Percentiles rank a stretch among this genome's conserved stretches.
These are phyloP conservation scores for Coniophora puteana DNA, from an alignment of 1,284 basidiomycete species.

Conservation along the genomic window DNA sequence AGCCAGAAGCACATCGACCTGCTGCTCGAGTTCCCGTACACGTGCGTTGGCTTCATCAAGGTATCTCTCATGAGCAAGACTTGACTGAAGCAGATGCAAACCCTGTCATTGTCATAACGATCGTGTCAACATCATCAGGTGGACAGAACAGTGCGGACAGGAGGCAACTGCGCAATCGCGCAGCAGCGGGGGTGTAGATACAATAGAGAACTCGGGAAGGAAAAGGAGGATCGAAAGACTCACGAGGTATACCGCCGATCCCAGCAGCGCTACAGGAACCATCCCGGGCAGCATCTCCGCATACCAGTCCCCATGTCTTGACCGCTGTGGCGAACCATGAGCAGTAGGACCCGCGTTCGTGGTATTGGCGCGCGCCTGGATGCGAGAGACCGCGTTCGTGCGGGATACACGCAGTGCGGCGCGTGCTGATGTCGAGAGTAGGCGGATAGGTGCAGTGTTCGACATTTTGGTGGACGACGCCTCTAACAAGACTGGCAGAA, in stretches of 20 bases:
- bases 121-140: slow-evolving; percentile 14
- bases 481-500: too few relatives aligned
- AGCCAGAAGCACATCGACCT: slow-evolving; percentile 43
- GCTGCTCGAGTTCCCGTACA: slow-evolving; percentile 53
- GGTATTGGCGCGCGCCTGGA: too few relatives aligned
- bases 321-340: slow-evolving; percentile 23
- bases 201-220: slow-evolving; percentile 1
- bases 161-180: slow-evolving; percentile 2
- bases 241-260: slow-evolving; percentile 74
- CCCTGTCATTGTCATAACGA: slow-evolving; percentile 38
- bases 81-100: slow-evolving; percentile 57
- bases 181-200: slow-evolving; percentile 3
- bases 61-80: slow-evolving; percentile 66
- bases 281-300: slow-evolving; percentile 66
- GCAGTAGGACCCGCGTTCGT: too few relatives aligned
- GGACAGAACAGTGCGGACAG: slow-evolving; percentile 1
- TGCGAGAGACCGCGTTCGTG: too few relatives aligned
- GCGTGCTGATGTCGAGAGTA: too few relatives aligned
- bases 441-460: too few relatives aligned
- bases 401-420: too few relatives aligned
- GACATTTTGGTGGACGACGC: too few relatives aligned
- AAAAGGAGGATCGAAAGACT: slow-evolving; percentile 4
- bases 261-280: slow-evolving; percentile 72
- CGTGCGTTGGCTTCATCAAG: slow-evolving; percentile 54
- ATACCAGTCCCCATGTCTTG: slow-evolving; percentile 63